phyloP scores from a whole-genome alignment of 2,329 filamentous ascomycete genomes.

The Myriosclerotinia curreyana region DNA sequence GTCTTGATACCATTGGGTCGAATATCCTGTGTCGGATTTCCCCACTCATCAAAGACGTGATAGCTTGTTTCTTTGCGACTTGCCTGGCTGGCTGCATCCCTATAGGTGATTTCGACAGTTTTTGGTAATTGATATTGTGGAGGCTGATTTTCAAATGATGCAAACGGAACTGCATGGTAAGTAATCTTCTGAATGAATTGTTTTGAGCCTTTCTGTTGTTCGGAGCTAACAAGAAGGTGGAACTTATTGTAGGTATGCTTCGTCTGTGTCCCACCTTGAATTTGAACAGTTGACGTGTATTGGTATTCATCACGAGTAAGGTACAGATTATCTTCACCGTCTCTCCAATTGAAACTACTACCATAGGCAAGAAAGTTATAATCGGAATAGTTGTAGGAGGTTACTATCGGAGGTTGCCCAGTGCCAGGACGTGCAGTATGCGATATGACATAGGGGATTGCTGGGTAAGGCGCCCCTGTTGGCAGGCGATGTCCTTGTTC shows the following conservation, averaged over 20 bases:
- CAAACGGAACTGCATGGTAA: slow-evolving; percentile 15
- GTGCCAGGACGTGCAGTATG: slow-evolving; percentile 15
- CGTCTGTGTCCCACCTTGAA: slow-evolving; percentile 8
- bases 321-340: slow-evolving; percentile 15
- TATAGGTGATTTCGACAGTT: slow-evolving; percentile 9
- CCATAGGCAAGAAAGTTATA: slow-evolving; percentile 13
- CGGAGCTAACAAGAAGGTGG: slow-evolving; percentile 17
- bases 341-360: background rate
- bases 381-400: slow-evolving; percentile 11
- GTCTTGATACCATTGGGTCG: slow-evolving; percentile 8
- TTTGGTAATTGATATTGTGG: slow-evolving; percentile 17
- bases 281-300: slow-evolving; percentile 10
- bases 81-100: background rate
- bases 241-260: slow-evolving; percentile 20
- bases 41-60: slow-evolving; percentile 16
- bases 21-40: slow-evolving; percentile 12
- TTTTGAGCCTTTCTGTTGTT: slow-evolving; percentile 16
- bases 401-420: slow-evolving; percentile 6
- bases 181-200: slow-evolving; percentile 13
- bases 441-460: slow-evolving; percentile 16
- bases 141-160: slow-evolving; percentile 11
- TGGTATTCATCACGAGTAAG: slow-evolving; percentile 13
- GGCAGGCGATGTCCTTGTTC: slow-evolving; percentile 14
- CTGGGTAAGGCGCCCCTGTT: slow-evolving; percentile 5
- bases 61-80: slow-evolving; percentile 9